phyloP scores from a whole-genome alignment of 768 basidiomycete genomes.

The Hypsizygus marmoreus region DNA sequence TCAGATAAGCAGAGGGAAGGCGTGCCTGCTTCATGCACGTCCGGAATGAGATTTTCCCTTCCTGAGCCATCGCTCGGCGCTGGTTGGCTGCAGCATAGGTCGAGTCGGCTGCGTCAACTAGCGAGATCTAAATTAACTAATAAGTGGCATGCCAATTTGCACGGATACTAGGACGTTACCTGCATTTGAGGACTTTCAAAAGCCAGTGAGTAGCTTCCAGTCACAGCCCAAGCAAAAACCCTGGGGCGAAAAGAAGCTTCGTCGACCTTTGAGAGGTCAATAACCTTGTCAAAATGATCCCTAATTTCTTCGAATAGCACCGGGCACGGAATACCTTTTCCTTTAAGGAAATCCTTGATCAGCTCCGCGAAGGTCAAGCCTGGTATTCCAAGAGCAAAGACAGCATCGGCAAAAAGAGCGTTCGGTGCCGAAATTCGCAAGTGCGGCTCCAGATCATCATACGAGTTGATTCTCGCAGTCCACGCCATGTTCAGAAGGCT shows the following conservation, averaged over 20 bases:
- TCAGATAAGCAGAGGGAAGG: neutral
- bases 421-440: too few species aligned
- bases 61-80: neutral
- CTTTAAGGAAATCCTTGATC: neutral
- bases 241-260: neutral
- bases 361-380: neutral
- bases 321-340: conserved; percentile 2
- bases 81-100: neutral
- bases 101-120: neutral
- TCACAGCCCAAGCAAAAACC: conserved; percentile 7
- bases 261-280: neutral
- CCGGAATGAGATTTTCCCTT: conserved; percentile 1
- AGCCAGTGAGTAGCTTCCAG: conserved; percentile 1
- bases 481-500: conserved; percentile 5
- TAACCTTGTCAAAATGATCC: neutral
- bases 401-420: too few species aligned
- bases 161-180: too few species aligned
- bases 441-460: neutral
- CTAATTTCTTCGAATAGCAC: neutral
- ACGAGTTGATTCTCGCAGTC: conserved; percentile 6
- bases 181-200: neutral
- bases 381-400: neutral
- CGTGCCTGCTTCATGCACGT: neutral
- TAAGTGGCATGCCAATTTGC: too few species aligned
- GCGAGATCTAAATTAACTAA: too few species aligned